A percentile compares a stretch with the other conserved stretches of the same genome.
phyloP scores from a whole-genome alignment of 192 early-diverging fungal genomes.

The Coemansia asiatica region DNA sequence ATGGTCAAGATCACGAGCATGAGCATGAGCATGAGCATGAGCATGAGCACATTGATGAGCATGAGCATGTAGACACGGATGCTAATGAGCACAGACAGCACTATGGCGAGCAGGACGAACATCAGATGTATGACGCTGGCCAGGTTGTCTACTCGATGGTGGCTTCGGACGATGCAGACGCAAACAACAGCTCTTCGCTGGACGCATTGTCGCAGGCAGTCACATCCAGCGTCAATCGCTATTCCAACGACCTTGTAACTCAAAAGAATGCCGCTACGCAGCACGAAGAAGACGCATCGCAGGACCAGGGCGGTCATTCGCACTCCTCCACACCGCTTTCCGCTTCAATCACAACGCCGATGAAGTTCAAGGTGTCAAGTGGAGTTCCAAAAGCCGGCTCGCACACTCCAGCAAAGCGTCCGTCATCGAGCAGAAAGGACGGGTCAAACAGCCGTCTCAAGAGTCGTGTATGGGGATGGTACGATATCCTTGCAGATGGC shows the following conservation, averaged over 20 bases:
- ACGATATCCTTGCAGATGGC: constrained; percentile 44
- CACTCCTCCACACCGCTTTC: background rate
- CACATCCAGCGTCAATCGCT: constrained; percentile 34
- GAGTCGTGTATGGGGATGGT: constrained; percentile 56
- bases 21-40: background rate
- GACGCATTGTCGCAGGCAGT: constrained; percentile 41
- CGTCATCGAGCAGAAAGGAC: constrained; percentile 6
- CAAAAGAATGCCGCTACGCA: background rate
- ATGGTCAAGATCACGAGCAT: background rate
- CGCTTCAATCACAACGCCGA: background rate
- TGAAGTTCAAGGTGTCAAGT: background rate
- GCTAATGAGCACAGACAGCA: background rate
- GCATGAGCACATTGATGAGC: background rate
- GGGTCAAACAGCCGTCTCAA: constrained; percentile 39
- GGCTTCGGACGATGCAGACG: constrained; percentile 18
- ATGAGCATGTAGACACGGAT: background rate
- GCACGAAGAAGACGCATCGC: constrained; percentile 6
- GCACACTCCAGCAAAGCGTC: background rate
- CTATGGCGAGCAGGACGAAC: constrained; percentile 30
- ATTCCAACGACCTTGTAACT: constrained; percentile 12
- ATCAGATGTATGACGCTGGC: constrained; percentile 31
- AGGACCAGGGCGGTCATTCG: constrained; percentile 8
- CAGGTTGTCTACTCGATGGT: constrained; percentile 34
- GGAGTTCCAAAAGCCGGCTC: background rate
- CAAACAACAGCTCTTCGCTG: constrained; percentile 32